phyloP scores from a whole-genome alignment of 805 yeast genomes.

The Candida easanensis region DNA sequence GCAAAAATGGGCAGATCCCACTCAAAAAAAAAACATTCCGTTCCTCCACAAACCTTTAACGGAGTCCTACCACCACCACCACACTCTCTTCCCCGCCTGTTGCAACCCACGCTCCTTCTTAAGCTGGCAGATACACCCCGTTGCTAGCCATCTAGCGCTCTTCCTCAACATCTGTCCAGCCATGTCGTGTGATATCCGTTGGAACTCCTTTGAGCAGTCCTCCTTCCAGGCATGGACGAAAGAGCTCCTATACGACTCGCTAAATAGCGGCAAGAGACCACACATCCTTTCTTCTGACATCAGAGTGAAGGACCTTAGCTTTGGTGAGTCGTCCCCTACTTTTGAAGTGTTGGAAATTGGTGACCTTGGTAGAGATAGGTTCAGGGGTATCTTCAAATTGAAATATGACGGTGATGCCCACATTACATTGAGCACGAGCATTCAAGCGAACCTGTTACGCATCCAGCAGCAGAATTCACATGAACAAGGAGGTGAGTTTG shows the following conservation, averaged over 20 bases:
- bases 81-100: background rate
- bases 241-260: constrained; percentile 64
- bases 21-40: background rate
- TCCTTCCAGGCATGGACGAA: constrained; percentile 60
- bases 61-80: too few relatives aligned
- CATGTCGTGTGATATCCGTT: constrained; percentile 79
- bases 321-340: constrained; percentile 72
- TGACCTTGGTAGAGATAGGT: constrained; percentile 70
- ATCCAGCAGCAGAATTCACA: constrained; percentile 43
- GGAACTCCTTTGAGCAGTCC: constrained; percentile 71
- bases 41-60: constrained; percentile 2
- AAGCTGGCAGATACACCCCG: too few relatives aligned
- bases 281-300: constrained; percentile 68
- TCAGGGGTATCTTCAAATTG: constrained; percentile 78
- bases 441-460: constrained; percentile 80
- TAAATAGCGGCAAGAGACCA: constrained; percentile 72
- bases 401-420: constrained; percentile 74
- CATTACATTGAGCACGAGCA: constrained; percentile 71
- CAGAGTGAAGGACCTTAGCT: constrained; percentile 61
- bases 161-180: too few relatives aligned
- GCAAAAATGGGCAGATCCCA: background rate
- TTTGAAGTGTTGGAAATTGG: constrained; percentile 82
- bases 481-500: constrained; percentile 43
- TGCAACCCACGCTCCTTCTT: background rate
- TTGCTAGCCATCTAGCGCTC: too few relatives aligned